Percentiles rank a stretch among this genome's conserved stretches.
These are phyloP conservation scores for Cordia subcordata DNA, from an alignment of 257 asterid species.

Conservation along the genomic window DNA sequence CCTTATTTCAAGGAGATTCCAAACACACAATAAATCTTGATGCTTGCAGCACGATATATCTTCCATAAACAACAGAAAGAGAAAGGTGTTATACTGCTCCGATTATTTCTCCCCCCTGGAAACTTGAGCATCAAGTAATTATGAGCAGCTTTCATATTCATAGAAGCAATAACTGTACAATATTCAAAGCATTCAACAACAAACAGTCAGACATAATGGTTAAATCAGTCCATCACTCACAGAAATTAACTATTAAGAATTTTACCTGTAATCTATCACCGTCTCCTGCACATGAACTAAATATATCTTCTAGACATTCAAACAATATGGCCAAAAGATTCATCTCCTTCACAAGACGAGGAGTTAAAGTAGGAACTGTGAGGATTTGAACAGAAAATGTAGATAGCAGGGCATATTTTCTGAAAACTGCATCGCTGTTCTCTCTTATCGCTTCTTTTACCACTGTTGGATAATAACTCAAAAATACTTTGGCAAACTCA, in stretches of 20 bases:
- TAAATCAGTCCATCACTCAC: background rate
- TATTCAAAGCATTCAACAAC: background rate
- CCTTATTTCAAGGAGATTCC: too few species aligned
- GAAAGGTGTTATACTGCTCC: too few species aligned
- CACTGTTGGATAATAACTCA: slow-evolving; percentile 72
- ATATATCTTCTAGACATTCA: slow-evolving; percentile 65
- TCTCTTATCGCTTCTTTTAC: slow-evolving; percentile 50
- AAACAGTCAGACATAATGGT: slow-evolving; percentile 1
- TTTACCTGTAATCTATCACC: slow-evolving; percentile 82
- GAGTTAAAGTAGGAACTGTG: slow-evolving; percentile 83
- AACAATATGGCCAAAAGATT: slow-evolving; percentile 73
- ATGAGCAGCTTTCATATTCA: background rate
- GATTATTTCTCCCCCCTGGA: too few species aligned
- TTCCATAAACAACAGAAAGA: too few species aligned
- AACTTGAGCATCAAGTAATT: background rate
- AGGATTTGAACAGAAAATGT: slow-evolving; percentile 91
- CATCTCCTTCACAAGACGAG: slow-evolving; percentile 91
- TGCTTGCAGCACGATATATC: too few species aligned
- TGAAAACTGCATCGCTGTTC: slow-evolving; percentile 48
- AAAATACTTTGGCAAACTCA: slow-evolving; percentile 86
- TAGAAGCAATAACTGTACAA: background rate
- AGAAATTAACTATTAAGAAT: background rate
- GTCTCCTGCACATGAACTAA: slow-evolving; percentile 56
- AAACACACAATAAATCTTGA: too few species aligned
- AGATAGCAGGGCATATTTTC: slow-evolving; percentile 55